These are phyloP conservation scores for Takashimella tepidaria DNA, from an alignment of 1,284 basidiomycete species.

Conservation along the genomic window DNA sequence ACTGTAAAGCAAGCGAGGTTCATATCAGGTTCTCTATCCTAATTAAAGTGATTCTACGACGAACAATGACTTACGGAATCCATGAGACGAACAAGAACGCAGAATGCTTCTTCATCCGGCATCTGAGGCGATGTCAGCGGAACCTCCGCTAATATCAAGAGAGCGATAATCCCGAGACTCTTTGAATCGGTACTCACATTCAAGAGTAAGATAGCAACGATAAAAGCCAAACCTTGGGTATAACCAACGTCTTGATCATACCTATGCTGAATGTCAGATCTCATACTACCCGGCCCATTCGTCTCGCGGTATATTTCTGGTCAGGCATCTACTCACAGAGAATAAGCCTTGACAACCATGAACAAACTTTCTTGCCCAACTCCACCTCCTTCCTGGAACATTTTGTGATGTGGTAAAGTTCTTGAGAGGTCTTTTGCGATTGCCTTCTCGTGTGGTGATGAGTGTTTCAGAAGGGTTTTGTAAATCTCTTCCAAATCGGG, in stretches of 20 bases:
- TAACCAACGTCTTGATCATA: constrained; percentile 95
- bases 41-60: no score
- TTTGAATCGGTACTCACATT: constrained; percentile 62
- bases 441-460: constrained; percentile 84
- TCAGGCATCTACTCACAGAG: constrained; percentile 55
- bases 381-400: constrained; percentile 80
- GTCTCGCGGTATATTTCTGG: background rate
- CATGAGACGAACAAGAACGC: constrained; percentile 94
- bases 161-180: no score
- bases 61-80: constrained; percentile 53
- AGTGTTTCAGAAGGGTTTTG: constrained; percentile 72
- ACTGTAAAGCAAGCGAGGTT: no score
- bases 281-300: background rate
- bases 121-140: no score
- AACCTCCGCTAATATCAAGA: no score
- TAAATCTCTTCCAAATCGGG: constrained; percentile 79
- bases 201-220: constrained; percentile 85
- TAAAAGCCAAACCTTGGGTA: constrained; percentile 92
- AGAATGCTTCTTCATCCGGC: constrained; percentile 98
- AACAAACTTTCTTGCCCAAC: constrained; percentile 94
- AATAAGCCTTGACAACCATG: constrained; percentile 97
- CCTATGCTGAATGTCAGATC: constrained; percentile 47
- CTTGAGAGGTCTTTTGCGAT: constrained; percentile 86
- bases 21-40: no score
- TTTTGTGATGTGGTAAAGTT: constrained; percentile 97